Evolutionary conservation across 495 filamentous ascomycete species (phyloP).

Genomic region (Cercophora scortea): DNA sequence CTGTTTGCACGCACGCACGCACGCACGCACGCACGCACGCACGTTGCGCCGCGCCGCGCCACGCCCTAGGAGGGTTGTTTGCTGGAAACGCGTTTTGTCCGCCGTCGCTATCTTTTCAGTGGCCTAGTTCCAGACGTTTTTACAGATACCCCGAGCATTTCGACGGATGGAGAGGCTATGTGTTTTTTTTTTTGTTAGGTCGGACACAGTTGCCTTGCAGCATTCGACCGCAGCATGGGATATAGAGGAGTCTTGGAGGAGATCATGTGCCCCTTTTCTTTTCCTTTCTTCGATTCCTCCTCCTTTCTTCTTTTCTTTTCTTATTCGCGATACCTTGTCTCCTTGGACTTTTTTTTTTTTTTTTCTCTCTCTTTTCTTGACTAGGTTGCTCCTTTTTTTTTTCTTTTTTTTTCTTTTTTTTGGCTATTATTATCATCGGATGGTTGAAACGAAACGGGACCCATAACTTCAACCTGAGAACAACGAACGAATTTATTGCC

Average conservation of each 20-base stretch:
- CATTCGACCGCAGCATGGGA: conserved; percentile 7
- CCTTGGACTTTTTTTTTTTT: background rate
- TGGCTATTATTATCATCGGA: background rate
- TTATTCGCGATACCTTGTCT: background rate
- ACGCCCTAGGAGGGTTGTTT: background rate
- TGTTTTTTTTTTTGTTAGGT: conserved; percentile 13
- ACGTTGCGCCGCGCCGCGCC: too few relatives aligned
- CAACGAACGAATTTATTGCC: too few relatives aligned
- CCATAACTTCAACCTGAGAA: too few relatives aligned
- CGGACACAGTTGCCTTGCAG: conserved; percentile 8
- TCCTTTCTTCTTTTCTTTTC: background rate
- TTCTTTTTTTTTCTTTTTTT: background rate
- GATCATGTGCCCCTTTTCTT: background rate
- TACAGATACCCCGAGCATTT: conserved; percentile 13
- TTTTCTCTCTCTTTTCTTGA: background rate
- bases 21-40: too few relatives aligned
- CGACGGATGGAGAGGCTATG: conserved; percentile 15
- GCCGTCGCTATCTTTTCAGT: conserved; percentile 7
- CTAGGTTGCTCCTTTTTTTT: background rate
- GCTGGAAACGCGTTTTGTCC: background rate
- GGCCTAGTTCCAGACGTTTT: conserved; percentile 13
- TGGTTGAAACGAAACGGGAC: background rate
- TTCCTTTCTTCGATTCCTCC: background rate
- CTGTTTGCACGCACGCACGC: background rate
- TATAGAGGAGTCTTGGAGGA: conserved; percentile 22